Percentiles rank a stretch among this genome's conserved stretches.
These are phyloP conservation scores for Diddensiella caesifluorescens DNA, from an alignment of 805 yeast genomes.

Conservation along the genomic window DNA sequence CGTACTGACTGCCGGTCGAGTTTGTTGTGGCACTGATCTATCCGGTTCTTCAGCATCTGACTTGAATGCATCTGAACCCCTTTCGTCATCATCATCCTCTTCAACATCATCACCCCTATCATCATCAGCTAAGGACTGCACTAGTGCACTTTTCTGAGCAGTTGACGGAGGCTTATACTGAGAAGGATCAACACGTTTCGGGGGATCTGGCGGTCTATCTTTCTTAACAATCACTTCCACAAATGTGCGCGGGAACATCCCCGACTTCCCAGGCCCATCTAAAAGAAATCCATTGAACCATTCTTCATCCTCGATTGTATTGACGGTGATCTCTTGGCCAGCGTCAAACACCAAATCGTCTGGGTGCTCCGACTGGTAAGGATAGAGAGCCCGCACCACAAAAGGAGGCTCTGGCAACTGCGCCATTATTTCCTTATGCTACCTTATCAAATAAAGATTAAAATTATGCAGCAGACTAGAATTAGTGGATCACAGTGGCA, in stretches of 20 bases:
- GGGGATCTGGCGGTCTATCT: conserved; percentile 1
- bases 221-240: conserved; percentile 44
- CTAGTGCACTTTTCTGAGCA: neutral
- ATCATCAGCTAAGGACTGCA: neutral
- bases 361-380: conserved; percentile 63
- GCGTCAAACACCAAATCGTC: conserved; percentile 74
- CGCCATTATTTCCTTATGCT: conserved; percentile 1
- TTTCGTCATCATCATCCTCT: conserved; percentile 14
- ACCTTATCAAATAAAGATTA: neutral
- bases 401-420: conserved; percentile 44
- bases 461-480: neutral
- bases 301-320: conserved; percentile 79
- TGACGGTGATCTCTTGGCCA: conserved; percentile 70
- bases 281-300: conserved; percentile 75
- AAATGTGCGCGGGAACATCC: conserved; percentile 85
- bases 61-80: conserved; percentile 6
- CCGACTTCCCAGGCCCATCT: conserved; percentile 42
- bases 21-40: conserved; percentile 1
- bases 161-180: conserved; percentile 4
- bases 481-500: too few relatives aligned
- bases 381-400: conserved; percentile 60
- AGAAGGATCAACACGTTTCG: conserved; percentile 9
- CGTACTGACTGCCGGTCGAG: conserved; percentile 2
- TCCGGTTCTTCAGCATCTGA: conserved; percentile 1
- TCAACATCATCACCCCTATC: conserved; percentile 15